Evolutionary conservation across 176 grass and related monocot species (phyloP).

Genomic region (bread wheat (Triticum aestivum)): DNA sequence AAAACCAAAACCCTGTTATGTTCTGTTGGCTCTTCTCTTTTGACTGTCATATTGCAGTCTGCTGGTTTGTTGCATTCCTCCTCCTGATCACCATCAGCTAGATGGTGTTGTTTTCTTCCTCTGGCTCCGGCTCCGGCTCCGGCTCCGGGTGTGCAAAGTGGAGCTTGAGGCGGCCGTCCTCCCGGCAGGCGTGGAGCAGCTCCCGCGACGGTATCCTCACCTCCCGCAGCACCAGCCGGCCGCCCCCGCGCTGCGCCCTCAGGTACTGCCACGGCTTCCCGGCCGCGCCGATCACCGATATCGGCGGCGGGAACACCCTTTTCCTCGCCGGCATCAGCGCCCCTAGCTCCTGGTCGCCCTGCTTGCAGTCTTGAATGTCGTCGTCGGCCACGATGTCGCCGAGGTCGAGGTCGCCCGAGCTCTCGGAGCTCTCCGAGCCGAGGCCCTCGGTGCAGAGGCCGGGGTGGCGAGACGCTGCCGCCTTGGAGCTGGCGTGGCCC

Average conservation of each 20-base stretch:
- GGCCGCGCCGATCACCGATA: constrained; percentile 58
- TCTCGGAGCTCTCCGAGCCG: constrained; percentile 79
- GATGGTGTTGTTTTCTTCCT: background rate
- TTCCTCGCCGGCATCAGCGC: too few relatives aligned
- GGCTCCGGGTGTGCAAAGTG: constrained; percentile 35
- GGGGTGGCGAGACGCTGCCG: constrained; percentile 5
- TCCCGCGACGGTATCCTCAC: constrained; percentile 57
- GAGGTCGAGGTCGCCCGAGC: constrained; percentile 56
- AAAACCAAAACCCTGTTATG: background rate
- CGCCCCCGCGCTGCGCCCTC: constrained; percentile 34
- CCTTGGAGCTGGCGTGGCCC: background rate
- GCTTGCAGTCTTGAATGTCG: background rate
- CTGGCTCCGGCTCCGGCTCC: background rate
- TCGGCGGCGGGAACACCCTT: constrained; percentile 52
- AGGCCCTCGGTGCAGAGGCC: constrained; percentile 74
- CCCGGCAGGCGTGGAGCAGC: constrained; percentile 54
- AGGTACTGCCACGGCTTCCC: constrained; percentile 72
- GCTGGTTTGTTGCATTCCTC: background rate
- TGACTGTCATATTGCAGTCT: background rate
- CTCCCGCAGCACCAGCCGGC: constrained; percentile 63
- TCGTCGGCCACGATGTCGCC: background rate
- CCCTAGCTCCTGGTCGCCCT: background rate
- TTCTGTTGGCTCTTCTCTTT: background rate
- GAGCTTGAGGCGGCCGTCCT: constrained; percentile 62
- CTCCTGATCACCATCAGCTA: too few relatives aligned